phyloP scores from a whole-genome alignment of 441 rosid species.

The Euphorbia celastroides region DNA sequence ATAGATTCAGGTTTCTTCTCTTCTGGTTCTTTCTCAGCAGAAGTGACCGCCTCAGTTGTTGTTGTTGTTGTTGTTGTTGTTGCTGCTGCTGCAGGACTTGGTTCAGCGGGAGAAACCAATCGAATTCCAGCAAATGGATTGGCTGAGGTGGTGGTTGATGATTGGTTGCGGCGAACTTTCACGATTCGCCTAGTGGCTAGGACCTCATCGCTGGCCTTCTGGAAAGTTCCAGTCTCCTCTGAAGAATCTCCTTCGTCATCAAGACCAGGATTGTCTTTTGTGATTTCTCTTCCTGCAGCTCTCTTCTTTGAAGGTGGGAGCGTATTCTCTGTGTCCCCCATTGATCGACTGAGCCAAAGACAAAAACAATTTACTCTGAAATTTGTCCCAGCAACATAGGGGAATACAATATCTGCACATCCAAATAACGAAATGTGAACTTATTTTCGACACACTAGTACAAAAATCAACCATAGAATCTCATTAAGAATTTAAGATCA shows the following conservation, averaged over 20 bases:
- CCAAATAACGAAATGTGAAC: conserved; percentile 5
- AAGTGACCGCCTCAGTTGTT: conserved; percentile 28
- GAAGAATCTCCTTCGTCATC: conserved; percentile 72
- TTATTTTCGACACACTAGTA: neutral
- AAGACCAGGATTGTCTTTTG: conserved; percentile 75
- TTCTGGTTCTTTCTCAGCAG: conserved; percentile 32
- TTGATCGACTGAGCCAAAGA: conserved; percentile 17
- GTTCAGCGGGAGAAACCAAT: conserved; percentile 41
- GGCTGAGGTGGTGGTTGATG: conserved; percentile 38
- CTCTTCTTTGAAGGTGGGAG: conserved; percentile 88
- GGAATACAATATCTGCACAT: conserved; percentile 21
- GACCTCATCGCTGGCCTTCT: conserved; percentile 80
- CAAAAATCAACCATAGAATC: neutral
- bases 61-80: too few species aligned
- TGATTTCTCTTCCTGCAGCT: conserved; percentile 74
- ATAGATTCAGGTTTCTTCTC: conserved; percentile 25
- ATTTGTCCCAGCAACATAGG: neutral
- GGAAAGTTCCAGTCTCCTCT: conserved; percentile 71
- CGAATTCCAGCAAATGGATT: conserved; percentile 84
- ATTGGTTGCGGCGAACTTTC: conserved; percentile 57
- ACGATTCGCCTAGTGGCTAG: conserved; percentile 70
- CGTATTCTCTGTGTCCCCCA: conserved; percentile 69
- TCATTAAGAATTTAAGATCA: neutral
- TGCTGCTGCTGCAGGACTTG: too few species aligned
- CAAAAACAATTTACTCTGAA: conserved; percentile 6